A percentile compares a stretch with the other conserved stretches of the same genome.
Evolutionary conservation across 306 rosid genomes (phyloP).

Genomic region (Benincasa hispida): DNA sequence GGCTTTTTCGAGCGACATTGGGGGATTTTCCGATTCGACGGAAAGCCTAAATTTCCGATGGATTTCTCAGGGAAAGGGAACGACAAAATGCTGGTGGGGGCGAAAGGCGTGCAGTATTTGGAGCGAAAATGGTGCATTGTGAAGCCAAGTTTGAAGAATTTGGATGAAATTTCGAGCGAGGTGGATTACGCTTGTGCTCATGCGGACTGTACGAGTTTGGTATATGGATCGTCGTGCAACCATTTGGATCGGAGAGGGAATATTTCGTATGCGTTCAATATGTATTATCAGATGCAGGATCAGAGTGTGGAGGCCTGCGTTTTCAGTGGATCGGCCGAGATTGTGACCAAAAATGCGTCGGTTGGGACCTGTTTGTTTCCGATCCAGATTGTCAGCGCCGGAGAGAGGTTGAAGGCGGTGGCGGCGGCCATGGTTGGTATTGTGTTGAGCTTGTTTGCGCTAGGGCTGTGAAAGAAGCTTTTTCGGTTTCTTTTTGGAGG

Average conservation of each 20-base stretch:
- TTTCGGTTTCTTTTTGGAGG: neutral
- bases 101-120: slow-evolving; percentile 49
- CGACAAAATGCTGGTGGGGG: slow-evolving; percentile 25
- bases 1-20: slow-evolving; percentile 78
- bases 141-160: neutral
- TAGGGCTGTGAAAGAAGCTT: neutral
- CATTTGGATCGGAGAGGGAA: slow-evolving; percentile 11
- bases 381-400: slow-evolving; percentile 23
- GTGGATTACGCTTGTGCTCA: slow-evolving; percentile 33
- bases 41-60: slow-evolving; percentile 43
- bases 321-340: slow-evolving; percentile 25
- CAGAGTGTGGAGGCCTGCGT: slow-evolving; percentile 52
- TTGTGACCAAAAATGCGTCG: slow-evolving; percentile 31
- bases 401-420: slow-evolving; percentile 16
- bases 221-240: slow-evolving; percentile 25
- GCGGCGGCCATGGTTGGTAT: slow-evolving; percentile 9
- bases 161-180: neutral
- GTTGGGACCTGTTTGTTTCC: slow-evolving; percentile 34
- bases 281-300: slow-evolving; percentile 42
- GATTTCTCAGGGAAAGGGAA: slow-evolving; percentile 43
- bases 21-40: slow-evolving; percentile 63
- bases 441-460: slow-evolving; percentile 13
- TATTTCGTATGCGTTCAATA: slow-evolving; percentile 55
- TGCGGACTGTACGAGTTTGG: slow-evolving; percentile 51
- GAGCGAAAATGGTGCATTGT: slow-evolving; percentile 47